Conservation (phyloP, 768 basidiomycete genomes). For the Mycena crocata region DNA sequence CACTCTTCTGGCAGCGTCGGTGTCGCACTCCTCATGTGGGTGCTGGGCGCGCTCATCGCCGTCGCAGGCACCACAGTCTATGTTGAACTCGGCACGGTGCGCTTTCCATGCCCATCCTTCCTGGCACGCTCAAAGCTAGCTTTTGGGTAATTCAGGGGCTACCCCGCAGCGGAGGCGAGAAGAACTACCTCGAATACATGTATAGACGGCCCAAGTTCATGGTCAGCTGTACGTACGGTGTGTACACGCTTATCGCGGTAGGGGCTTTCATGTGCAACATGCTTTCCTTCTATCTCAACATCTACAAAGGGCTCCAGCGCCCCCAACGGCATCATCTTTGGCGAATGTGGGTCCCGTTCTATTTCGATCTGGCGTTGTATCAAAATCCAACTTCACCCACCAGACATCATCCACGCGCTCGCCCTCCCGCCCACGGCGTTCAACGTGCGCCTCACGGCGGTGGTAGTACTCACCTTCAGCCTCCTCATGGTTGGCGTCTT, state of each 20-base stretch:
- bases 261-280: neutral
- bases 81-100: conserved; percentile 53
- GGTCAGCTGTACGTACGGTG: conserved; percentile 65
- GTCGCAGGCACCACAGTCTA: conserved; percentile 55
- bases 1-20: conserved; percentile 55
- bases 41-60: conserved; percentile 54
- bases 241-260: conserved; percentile 63
- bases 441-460: conserved; percentile 43
- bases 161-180: conserved; percentile 77
- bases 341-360: conserved; percentile 57
- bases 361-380: neutral
- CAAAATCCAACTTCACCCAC: neutral
- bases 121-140: neutral
- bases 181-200: conserved; percentile 75
- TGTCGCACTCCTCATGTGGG: conserved; percentile 56
- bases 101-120: conserved; percentile 14
- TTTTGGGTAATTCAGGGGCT: conserved; percentile 52
- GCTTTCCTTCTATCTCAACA: neutral
- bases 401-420: conserved; percentile 51
- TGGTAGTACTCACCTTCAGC: conserved; percentile 50
- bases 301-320: conserved; percentile 26
- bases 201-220: conserved; percentile 68
- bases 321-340: conserved; percentile 63
- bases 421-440: conserved; percentile 39
- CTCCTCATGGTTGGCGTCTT: conserved; percentile 56